Percentiles rank a stretch among this genome's conserved stretches.
phyloP scores from a whole-genome alignment of 2,329 filamentous ascomycete genomes.

The Cytospora mali region DNA sequence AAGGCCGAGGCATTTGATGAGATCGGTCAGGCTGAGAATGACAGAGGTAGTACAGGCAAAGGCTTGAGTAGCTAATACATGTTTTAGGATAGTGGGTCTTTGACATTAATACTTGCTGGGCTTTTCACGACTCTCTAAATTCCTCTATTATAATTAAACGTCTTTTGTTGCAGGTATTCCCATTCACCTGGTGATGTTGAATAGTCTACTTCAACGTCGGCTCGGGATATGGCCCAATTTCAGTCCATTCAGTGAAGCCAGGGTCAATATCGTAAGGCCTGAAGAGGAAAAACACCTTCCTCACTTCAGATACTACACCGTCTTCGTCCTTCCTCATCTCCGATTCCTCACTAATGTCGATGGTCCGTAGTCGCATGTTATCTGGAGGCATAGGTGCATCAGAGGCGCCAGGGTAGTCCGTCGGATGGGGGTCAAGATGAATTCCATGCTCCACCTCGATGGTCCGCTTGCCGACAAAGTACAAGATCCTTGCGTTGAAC shows the following conservation, averaged over 20 bases:
- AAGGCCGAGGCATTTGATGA: background rate
- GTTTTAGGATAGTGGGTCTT: too few relatives aligned
- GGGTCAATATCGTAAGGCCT: constrained; percentile 9
- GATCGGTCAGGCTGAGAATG: background rate
- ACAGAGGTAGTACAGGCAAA: background rate
- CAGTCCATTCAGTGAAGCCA: constrained; percentile 21
- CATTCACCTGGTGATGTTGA: background rate
- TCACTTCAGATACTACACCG: constrained; percentile 4
- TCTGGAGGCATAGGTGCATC: constrained; percentile 10
- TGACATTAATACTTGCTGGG: background rate
- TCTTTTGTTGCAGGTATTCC: background rate
- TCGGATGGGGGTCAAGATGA: constrained; percentile 24
- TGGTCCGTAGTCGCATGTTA: constrained; percentile 9
- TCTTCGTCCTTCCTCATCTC: constrained; percentile 2
- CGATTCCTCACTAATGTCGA: constrained; percentile 15
- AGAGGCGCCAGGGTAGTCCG: constrained; percentile 4
- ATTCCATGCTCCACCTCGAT: constrained; percentile 42
- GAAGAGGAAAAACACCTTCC: constrained; percentile 18
- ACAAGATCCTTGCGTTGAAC: constrained; percentile 41
- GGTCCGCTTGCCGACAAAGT: constrained; percentile 37
- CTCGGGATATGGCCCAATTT: background rate
- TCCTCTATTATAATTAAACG: accelerated
- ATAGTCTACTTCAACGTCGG: background rate
- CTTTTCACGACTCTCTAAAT: background rate
- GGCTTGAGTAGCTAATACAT: background rate